These are phyloP conservation scores for Allomyces macrogynus DNA, from an alignment of 192 early-diverging fungal genomes.

Conservation along the genomic window DNA sequence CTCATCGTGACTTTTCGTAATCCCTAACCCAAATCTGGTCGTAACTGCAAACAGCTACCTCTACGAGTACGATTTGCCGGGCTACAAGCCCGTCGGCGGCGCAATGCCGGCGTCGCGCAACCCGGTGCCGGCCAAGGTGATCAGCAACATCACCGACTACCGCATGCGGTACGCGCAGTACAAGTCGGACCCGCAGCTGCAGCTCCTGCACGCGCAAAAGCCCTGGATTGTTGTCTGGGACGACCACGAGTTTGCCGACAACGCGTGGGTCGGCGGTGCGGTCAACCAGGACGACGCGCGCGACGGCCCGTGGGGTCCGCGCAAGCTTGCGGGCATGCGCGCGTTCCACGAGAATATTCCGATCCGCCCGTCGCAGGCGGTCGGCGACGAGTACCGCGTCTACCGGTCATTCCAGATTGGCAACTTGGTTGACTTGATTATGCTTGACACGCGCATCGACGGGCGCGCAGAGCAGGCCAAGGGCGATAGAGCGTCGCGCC, in stretches of 20 bases:
- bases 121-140: conserved; percentile 11
- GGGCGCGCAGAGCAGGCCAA: conserved; percentile 9
- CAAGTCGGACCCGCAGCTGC: conserved; percentile 15
- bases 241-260: conserved; percentile 22
- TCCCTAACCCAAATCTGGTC: not conserved
- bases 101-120: conserved; percentile 10
- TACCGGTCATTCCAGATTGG: conserved; percentile 19
- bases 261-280: conserved; percentile 7
- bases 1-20: too few species aligned
- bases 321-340: conserved; percentile 13
- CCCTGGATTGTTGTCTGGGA: conserved; percentile 18
- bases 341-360: conserved; percentile 24
- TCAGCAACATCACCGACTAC: conserved; percentile 14
- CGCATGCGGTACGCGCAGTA: conserved; percentile 18
- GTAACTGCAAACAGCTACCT: not conserved
- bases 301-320: conserved; percentile 6
- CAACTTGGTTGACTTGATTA: conserved; percentile 17
- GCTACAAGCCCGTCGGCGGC: conserved; percentile 11
- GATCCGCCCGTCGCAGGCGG: conserved; percentile 7
- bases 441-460: conserved; percentile 21
- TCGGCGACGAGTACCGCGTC: conserved; percentile 8
- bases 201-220: conserved; percentile 9
- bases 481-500: conserved; percentile 2
- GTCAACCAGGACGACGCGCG: conserved; percentile 1
- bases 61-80: conserved; percentile 13